Conservation (phyloP, 2,329 filamentous ascomycete genomes). For the Alternaria hordeiaustralica region DNA sequence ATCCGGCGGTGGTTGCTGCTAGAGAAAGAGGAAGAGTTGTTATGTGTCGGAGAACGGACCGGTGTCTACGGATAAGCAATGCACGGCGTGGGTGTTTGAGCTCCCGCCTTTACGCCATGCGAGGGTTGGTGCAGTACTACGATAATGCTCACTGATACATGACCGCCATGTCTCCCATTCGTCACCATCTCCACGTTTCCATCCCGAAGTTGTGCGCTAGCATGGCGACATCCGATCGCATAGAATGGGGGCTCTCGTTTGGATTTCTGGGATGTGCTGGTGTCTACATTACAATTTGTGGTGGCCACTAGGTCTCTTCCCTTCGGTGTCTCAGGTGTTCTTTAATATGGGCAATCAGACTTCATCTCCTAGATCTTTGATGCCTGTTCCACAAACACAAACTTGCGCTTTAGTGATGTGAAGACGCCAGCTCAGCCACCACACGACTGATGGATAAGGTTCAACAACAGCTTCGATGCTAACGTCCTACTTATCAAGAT, state of each 20-base stretch:
- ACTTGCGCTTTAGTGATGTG: not conserved
- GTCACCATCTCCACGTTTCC: conserved; percentile 29
- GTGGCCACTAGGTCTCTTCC: conserved; percentile 32
- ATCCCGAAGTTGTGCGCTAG: conserved; percentile 25
- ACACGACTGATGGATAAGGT: not conserved
- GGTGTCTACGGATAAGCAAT: conserved; percentile 23
- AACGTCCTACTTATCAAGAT: not conserved
- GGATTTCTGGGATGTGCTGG: conserved; percentile 38
- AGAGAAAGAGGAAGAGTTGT: conserved; percentile 52
- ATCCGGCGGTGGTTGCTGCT: conserved; percentile 89
- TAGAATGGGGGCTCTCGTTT: conserved; percentile 39
- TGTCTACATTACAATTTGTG: conserved; percentile 36
- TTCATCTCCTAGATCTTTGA: conserved; percentile 12
- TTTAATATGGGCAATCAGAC: conserved; percentile 36
- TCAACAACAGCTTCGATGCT: not conserved
- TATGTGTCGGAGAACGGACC: conserved; percentile 17
- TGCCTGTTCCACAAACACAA: not conserved
- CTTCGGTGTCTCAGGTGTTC: conserved; percentile 30
- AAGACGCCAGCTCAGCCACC: not conserved
- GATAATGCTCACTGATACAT: conserved; percentile 39
- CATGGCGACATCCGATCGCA: conserved; percentile 31
- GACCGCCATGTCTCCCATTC: conserved; percentile 22
- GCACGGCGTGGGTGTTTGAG: conserved; percentile 38
- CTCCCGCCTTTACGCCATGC: conserved; percentile 29
- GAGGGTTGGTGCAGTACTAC: conserved; percentile 27